Percentiles rank a stretch among this genome's conserved stretches.
Conservation (phyloP, 805 yeast genomes). For the Torulaspora indica region DNA sequence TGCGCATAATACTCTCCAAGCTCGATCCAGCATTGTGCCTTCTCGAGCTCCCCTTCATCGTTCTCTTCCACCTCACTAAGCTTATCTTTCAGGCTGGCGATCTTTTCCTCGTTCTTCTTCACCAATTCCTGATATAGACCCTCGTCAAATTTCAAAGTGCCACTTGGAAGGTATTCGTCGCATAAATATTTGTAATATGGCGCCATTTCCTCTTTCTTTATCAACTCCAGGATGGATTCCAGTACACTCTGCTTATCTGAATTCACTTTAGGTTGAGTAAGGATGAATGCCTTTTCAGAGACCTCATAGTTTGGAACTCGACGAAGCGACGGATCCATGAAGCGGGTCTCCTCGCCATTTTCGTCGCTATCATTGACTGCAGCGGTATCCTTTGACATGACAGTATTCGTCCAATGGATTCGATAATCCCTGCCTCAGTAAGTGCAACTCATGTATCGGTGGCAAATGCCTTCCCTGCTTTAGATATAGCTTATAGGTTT, state of each 20-base stretch:
- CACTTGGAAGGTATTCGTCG: conserved; percentile 39
- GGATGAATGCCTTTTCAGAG: conserved; percentile 72
- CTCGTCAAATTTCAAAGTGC: conserved; percentile 54
- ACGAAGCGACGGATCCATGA: conserved; percentile 29
- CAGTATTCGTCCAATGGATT: background rate
- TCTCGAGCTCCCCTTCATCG: conserved; percentile 82
- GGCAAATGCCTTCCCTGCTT: background rate
- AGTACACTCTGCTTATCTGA: conserved; percentile 42
- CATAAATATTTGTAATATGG: conserved; percentile 75
- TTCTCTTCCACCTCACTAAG: conserved; percentile 48
- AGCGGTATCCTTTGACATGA: conserved; percentile 4
- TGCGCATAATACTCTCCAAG: conserved; percentile 84
- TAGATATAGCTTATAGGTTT: background rate
- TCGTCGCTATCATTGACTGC: conserved; percentile 6
- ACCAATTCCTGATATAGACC: conserved; percentile 47
- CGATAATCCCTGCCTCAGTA: background rate
- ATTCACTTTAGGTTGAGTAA: conserved; percentile 41
- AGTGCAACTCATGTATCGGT: background rate
- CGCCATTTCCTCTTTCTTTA: conserved; percentile 62
- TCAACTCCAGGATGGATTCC: conserved; percentile 46
- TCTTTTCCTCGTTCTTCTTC: conserved; percentile 51
- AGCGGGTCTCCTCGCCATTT: conserved; percentile 23
- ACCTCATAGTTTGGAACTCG: conserved; percentile 77
- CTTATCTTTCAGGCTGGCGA: conserved; percentile 43
- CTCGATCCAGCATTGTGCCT: conserved; percentile 67